Evolutionary conservation across 495 filamentous ascomycete species (phyloP), one percentile per base, ranked within the genome.

Genomic region (Hypoxylon crocopeplum): DNA sequence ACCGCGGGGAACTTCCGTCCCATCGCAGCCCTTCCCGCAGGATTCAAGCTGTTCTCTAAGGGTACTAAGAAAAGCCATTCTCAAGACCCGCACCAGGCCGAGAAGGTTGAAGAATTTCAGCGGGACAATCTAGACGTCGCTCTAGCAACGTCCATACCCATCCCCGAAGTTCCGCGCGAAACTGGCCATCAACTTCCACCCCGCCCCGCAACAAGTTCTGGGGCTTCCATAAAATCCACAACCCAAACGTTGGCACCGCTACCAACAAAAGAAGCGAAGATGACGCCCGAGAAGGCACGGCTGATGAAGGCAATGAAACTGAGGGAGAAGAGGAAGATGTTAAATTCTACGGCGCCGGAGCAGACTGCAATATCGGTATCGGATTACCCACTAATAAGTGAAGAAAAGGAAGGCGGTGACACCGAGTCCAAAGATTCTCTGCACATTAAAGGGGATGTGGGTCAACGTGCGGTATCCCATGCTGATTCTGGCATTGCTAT

Each of bases 261-360:
- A 12, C 46, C 73, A 7, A 62, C 59, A 36, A 84, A 80, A 56
- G 81, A 84, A 10, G 80, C 82, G 22, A 80, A 84, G 12, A 85
- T 95, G 67, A 93, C 91, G 0, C 89, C 91, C 0, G 94, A 98
- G 69, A 97, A 96, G 70, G 84, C 89, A 62, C 83, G 92, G 58
- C 77, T 98, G 54, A 90, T 96, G 91, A 97, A 93, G 76, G 93
- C 94, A 4, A 79, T 97, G 70, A 88, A 98, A 62, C 76, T 97
- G 37, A 82, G 94, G 32, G 75, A 84, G 67, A 92, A 91, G 72
- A 92, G 91, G 71, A 91, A 88, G 66, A 86, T 90, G 61, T 78
- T 85, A 79, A 82, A 48, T 20, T 55, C 61, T n/a, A 52, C 54
- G 12, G 32, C 32, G 10, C 20, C 69, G 34, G 62, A 75, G 37